A percentile compares a stretch with the other conserved stretches of the same genome.
Conservation (phyloP, 73 alveolate species). For the Effrenium voratum region DNA sequence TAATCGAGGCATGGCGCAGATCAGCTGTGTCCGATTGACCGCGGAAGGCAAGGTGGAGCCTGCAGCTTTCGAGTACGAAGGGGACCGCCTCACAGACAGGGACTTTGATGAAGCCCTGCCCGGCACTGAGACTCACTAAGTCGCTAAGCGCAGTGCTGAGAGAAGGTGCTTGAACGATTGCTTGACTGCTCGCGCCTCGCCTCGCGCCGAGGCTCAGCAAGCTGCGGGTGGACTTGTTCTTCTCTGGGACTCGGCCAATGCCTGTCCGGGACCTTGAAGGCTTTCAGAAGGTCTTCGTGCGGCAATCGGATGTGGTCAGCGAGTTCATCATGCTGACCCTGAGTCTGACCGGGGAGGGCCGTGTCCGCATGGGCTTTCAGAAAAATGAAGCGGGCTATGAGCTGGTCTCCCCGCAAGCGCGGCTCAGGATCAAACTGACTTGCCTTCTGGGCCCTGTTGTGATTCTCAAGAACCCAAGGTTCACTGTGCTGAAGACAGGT, state of each 20-base stretch:
- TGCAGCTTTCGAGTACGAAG: neutral
- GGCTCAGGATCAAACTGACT: neutral
- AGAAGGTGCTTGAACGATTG: neutral
- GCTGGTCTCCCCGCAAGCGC: neutral
- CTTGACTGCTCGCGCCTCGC: neutral
- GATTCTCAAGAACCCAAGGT: constrained; percentile 1
- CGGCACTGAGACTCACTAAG: no score
- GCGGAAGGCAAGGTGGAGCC: neutral
- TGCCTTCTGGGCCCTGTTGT: constrained; percentile 5
- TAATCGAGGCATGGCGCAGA: neutral
- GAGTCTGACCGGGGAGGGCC: neutral
- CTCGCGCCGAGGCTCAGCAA: neutral
- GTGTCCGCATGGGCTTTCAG: neutral
- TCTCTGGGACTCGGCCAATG: no score
- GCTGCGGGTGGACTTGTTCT: no score
- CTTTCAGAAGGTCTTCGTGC: constrained; percentile 10
- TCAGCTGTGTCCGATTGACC: neutral
- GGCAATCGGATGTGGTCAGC: constrained; percentile 13
- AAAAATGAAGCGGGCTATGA: neutral
- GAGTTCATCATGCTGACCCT: neutral
- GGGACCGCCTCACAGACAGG: neutral
- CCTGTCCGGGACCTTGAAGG: constrained; percentile 25
- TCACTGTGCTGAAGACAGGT: neutral
- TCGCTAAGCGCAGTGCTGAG: no score
- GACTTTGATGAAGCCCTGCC: no score